Percentiles rank a stretch among this genome's conserved stretches.
Conservation (phyloP, 352 stramenopile genomes). For the Chrysophaeum taylorii region DNA sequence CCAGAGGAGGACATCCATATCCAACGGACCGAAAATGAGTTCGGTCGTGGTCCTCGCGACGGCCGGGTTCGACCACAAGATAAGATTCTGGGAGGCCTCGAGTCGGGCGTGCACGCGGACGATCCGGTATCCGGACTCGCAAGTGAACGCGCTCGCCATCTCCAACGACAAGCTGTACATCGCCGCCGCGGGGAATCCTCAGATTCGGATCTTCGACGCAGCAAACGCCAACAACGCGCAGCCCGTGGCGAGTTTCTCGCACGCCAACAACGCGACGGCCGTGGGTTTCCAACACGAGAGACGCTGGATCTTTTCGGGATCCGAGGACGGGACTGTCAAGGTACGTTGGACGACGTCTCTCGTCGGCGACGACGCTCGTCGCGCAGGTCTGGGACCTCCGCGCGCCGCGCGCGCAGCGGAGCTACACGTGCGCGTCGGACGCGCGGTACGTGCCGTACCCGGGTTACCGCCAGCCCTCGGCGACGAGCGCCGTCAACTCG, state of each 20-base stretch:
- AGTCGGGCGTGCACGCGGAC: slow-evolving; percentile 85
- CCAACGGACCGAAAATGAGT: background rate
- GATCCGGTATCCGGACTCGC: slow-evolving; percentile 87
- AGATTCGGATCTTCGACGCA: slow-evolving; percentile 94
- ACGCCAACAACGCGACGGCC: slow-evolving; percentile 88
- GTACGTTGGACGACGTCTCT: no score
- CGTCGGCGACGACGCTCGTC: no score
- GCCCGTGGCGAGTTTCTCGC: slow-evolving; percentile 39
- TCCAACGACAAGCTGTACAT: slow-evolving; percentile 88
- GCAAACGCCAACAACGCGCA: slow-evolving; percentile 1
- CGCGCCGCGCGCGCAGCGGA: slow-evolving; percentile 10
- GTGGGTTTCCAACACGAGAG: slow-evolving; percentile 92
- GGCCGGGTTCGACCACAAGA: slow-evolving; percentile 93
- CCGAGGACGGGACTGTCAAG: slow-evolving; percentile 79
- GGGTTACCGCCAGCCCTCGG: background rate
- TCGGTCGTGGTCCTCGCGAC: slow-evolving; percentile 82
- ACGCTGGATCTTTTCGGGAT: slow-evolving; percentile 93
- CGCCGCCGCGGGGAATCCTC: slow-evolving; percentile 87
- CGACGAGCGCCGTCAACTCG: slow-evolving; percentile 73
- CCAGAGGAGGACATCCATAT: no score
- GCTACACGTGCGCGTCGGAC: background rate
- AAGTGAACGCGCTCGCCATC: slow-evolving; percentile 93
- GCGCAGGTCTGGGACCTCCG: slow-evolving; percentile 40
- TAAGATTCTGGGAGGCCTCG: slow-evolving; percentile 93
- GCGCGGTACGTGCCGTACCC: no score